Percentiles rank a stretch among this genome's conserved stretches.
Evolutionary conservation across 1,284 basidiomycete genomes (phyloP).

Genomic region (Rhodotorula glutinis): DNA sequence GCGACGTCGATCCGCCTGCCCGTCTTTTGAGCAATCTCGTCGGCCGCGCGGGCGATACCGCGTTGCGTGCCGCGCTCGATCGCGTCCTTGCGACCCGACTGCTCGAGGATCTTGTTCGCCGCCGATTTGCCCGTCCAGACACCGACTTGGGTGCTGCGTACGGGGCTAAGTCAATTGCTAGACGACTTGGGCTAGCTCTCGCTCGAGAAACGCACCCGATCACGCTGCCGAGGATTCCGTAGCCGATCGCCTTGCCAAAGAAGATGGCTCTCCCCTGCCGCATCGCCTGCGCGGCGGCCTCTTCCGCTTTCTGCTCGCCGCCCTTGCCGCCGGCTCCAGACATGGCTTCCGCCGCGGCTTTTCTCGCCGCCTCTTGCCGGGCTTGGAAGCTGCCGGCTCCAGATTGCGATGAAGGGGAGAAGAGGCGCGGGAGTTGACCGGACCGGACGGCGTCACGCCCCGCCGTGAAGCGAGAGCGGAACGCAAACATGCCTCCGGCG

Average conservation of each 20-base stretch:
- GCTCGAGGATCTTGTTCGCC: conserved; percentile 13
- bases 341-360: conserved; percentile 13
- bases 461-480: conserved; percentile 13
- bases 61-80: conserved; percentile 16
- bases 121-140: conserved; percentile 12
- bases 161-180: neutral
- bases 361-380: conserved; percentile 13
- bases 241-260: conserved; percentile 28
- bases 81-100: conserved; percentile 16
- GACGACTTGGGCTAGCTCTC: accelerated
- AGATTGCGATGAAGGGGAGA: conserved; percentile 16
- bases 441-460: conserved; percentile 8
- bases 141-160: conserved; percentile 19
- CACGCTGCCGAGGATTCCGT: conserved; percentile 21
- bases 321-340: neutral
- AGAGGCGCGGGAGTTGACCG: conserved; percentile 21
- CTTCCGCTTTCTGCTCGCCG: neutral
- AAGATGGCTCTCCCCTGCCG: conserved; percentile 13
- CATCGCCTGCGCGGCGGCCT: conserved; percentile 19
- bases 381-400: conserved; percentile 16
- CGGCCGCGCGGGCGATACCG: conserved; percentile 3
- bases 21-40: conserved; percentile 12
- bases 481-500: conserved; percentile 15
- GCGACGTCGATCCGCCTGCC: conserved; percentile 1
- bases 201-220: conserved; percentile 9